A percentile compares a stretch with the other conserved stretches of the same genome.
Evolutionary conservation across 805 yeast genomes (phyloP).

Genomic region (Jamesozyma hellenica): DNA sequence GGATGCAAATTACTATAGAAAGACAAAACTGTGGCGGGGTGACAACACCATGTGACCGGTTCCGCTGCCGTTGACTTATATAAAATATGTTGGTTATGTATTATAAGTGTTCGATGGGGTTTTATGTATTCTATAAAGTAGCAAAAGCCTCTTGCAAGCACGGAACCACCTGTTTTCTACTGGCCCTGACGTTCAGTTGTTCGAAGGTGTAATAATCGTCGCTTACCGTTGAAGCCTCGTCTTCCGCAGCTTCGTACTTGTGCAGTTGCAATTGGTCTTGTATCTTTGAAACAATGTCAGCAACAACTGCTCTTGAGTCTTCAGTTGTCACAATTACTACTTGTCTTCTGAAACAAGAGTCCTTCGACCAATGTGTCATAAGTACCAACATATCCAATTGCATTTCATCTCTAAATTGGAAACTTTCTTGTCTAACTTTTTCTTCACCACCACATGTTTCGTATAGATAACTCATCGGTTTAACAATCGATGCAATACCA

Average conservation of each 20-base stretch:
- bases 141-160: slow-evolving; percentile 21
- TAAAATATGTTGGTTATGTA: background rate
- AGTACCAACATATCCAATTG: slow-evolving; percentile 34
- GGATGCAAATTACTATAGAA: no score
- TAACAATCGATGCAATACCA: slow-evolving; percentile 73
- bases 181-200: slow-evolving; percentile 52
- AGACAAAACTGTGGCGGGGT: no score
- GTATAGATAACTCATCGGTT: slow-evolving; percentile 47
- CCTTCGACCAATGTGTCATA: slow-evolving; percentile 39
- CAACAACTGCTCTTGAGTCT: slow-evolving; percentile 9
- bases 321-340: slow-evolving; percentile 27
- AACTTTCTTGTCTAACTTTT: slow-evolving; percentile 16
- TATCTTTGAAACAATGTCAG: slow-evolving; percentile 2
- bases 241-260: background rate
- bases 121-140: slow-evolving; percentile 4
- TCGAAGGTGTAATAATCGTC: slow-evolving; percentile 17
- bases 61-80: no score
- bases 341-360: slow-evolving; percentile 34
- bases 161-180: slow-evolving; percentile 86
- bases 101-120: slow-evolving; percentile 22
- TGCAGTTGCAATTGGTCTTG: background rate
- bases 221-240: no score
- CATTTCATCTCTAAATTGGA: slow-evolving; percentile 21
- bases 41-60: no score
- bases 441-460: slow-evolving; percentile 24